Percentiles rank a stretch among this genome's conserved stretches.
Evolutionary conservation across 2,329 filamentous ascomycete species (phyloP).

Genomic region (Botrytis squamosa): DNA sequence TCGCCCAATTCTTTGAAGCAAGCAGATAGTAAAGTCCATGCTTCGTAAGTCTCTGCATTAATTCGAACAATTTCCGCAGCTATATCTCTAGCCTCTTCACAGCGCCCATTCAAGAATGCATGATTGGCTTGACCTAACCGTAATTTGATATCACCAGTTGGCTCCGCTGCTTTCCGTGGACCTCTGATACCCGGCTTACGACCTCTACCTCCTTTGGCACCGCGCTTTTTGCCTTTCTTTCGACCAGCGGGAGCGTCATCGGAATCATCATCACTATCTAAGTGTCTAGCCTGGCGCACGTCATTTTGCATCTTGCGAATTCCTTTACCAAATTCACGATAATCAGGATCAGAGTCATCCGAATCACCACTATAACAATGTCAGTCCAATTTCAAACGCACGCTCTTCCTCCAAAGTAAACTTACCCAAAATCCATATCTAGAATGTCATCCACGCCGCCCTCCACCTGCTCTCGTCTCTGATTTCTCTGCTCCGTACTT

Average conservation of each 20-base stretch:
- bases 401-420: background rate
- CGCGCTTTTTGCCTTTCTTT: constrained; percentile 16
- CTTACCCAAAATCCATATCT: constrained; percentile 14
- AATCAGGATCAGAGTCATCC: constrained; percentile 44
- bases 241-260: background rate
- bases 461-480: constrained; percentile 17
- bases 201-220: background rate
- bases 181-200: constrained; percentile 36
- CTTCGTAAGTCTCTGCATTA: constrained; percentile 64
- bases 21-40: constrained; percentile 61
- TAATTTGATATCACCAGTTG: constrained; percentile 68
- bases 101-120: constrained; percentile 62
- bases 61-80: constrained; percentile 65
- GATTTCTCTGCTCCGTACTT: constrained; percentile 19
- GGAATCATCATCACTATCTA: constrained; percentile 22
- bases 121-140: constrained; percentile 66
- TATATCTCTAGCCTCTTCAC: constrained; percentile 57
- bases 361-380: constrained; percentile 17
- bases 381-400: background rate
- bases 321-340: constrained; percentile 43
- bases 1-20: constrained; percentile 62
- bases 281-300: constrained; percentile 28
- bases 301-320: constrained; percentile 42
- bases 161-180: constrained; percentile 60
- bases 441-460: constrained; percentile 19